Percentiles rank a stretch among this genome's conserved stretches.
Evolutionary conservation across 208 protist species (phyloP).

Genomic region (Wallacemonas sp.): DNA sequence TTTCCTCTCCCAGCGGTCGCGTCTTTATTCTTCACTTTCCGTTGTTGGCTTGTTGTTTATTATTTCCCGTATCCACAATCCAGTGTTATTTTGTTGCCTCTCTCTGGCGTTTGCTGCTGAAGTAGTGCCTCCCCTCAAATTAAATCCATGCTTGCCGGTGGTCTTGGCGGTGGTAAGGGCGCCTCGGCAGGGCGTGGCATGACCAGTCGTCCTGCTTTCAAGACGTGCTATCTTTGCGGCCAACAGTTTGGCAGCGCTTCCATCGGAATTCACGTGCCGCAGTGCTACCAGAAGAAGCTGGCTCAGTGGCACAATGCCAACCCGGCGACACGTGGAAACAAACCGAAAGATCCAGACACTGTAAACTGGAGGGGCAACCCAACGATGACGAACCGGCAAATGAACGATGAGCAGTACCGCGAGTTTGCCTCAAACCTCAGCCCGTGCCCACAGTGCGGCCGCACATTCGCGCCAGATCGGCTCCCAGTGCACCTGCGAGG

Average conservation of each 20-base stretch:
- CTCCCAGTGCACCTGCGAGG: constrained; percentile 85
- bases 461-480: constrained; percentile 91
- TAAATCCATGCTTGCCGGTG: not conserved
- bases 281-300: constrained; percentile 89
- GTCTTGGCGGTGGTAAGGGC: not conserved
- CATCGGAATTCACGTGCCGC: constrained; percentile 90
- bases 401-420: constrained; percentile 79
- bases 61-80: too few relatives aligned
- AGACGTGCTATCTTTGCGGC: constrained; percentile 87
- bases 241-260: constrained; percentile 89
- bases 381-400: constrained; percentile 28
- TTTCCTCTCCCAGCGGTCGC: too few relatives aligned
- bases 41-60: too few relatives aligned
- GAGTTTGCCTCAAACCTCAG: constrained; percentile 82
- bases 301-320: constrained; percentile 72
- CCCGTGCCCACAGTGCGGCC: constrained; percentile 79
- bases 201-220: constrained; percentile 45
- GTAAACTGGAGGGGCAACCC: constrained; percentile 67
- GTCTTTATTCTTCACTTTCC: too few relatives aligned
- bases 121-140: not conserved
- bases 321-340: constrained; percentile 57
- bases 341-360: constrained; percentile 76
- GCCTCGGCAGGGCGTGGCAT: constrained; percentile 5
- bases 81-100: too few relatives aligned
- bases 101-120: constrained; percentile 1